Evolutionary conservation across 805 yeast species (phyloP), one percentile per base, ranked within the genome.

Genomic region (Spathaspora boniae): DNA sequence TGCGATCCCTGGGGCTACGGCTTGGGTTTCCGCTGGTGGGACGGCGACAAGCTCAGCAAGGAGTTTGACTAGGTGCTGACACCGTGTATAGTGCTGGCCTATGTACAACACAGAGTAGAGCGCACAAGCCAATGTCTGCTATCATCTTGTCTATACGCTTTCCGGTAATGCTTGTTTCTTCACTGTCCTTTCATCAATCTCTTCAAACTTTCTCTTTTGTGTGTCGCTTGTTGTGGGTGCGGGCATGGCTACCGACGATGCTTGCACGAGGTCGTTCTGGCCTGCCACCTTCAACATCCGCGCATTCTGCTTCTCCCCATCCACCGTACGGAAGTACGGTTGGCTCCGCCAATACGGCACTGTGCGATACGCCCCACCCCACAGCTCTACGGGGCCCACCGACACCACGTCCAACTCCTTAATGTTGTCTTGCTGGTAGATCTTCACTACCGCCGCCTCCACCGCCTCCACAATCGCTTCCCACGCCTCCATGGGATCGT

Each of bases 311-410:
- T 63, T 65, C 37, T 64, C 78, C 16, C 98, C 98, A 54, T 86
- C 76, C 1, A 91, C 96, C 2, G 82, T 80, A 48, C 98, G 72
- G 69, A 91, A 91, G 55, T 86, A 84, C 2, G 98, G 98, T 61
- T 91, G 98, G 45, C 95, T 80, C 50, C 98, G 74, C 98, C 98
- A 91, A 56, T 83, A 88, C 2, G 98, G 98, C 11, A 91, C 77
- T 4, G 71, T 74, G 55, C 79, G 78, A 56, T 93, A 91, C 9
- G 70, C 49, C 1, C 95, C 95, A 31, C 95, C 95, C 89, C 94
- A 83, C 16, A 60, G 52, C 46, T 78, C 78, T 1, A 51, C 29
- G 5, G 72, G 76, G 0, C 88, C 87, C 6, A 60, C 65, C 0
- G 60, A 62, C 1, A 83, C 70, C 4, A 51, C 58, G 50, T 87